These are phyloP conservation scores for Berberis thunbergii DNA, from an alignment of 164 flowering plant species.

Conservation along the genomic window DNA sequence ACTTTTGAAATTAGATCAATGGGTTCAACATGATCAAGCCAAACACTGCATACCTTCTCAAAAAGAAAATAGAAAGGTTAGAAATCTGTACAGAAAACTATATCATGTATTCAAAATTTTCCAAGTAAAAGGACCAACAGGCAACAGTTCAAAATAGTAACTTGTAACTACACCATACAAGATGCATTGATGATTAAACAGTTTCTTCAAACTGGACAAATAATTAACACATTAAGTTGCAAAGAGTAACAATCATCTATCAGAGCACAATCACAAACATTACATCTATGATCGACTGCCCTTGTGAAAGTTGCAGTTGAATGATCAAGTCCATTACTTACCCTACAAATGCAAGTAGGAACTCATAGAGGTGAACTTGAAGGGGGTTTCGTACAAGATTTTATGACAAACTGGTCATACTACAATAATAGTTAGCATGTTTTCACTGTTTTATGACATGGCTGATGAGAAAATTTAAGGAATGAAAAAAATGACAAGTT, in stretches of 20 bases:
- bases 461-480: not conserved
- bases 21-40: constrained; percentile 58
- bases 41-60: constrained; percentile 59
- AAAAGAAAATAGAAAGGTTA: not conserved
- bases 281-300: too few relatives aligned
- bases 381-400: too few relatives aligned
- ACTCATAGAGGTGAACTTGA: too few relatives aligned
- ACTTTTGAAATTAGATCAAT: constrained; percentile 49
- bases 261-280: too few relatives aligned
- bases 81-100: not conserved
- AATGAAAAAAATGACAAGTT: not conserved
- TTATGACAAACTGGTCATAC: too few relatives aligned
- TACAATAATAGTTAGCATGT: not conserved
- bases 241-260: too few relatives aligned
- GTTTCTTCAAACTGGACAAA: not conserved
- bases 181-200: not conserved
- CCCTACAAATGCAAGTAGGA: too few relatives aligned
- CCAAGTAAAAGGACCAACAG: not conserved
- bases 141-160: not conserved
- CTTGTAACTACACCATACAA: not conserved
- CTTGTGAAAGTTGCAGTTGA: too few relatives aligned
- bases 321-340: too few relatives aligned
- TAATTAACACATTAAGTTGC: too few relatives aligned
- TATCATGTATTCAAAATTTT: not conserved
- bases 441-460: not conserved